phyloP scores from a whole-genome alignment of 257 asterid species.

The Haberlea rhodopensis region DNA sequence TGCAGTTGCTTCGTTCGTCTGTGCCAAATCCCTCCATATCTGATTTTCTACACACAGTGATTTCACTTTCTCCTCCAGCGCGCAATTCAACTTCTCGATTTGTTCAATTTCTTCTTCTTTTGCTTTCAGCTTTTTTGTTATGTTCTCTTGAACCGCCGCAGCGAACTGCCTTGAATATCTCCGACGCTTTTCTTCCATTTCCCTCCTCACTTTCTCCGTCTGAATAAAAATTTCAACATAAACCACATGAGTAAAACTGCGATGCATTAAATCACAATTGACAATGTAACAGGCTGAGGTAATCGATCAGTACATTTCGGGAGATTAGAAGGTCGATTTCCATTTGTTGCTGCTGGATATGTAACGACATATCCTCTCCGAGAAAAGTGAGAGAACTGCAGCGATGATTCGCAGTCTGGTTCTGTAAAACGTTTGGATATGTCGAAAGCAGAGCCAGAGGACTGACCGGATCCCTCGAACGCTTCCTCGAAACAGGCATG shows the following conservation, averaged over 20 bases:
- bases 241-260: background rate
- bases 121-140: too few relatives aligned
- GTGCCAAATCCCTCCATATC: too few relatives aligned
- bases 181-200: slow-evolving; percentile 42
- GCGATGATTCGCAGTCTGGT: slow-evolving; percentile 24
- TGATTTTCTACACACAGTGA: slow-evolving; percentile 49
- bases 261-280: background rate
- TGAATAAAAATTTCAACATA: slow-evolving; percentile 13
- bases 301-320: slow-evolving; percentile 35
- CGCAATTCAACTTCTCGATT: slow-evolving; percentile 43
- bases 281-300: background rate
- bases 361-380: slow-evolving; percentile 58
- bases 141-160: too few relatives aligned
- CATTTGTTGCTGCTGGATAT: slow-evolving; percentile 57
- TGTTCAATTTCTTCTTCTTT: slow-evolving; percentile 37
- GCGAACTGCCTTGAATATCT: slow-evolving; percentile 36
- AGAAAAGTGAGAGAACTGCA: slow-evolving; percentile 47
- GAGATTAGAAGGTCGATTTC: slow-evolving; percentile 58
- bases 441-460: slow-evolving; percentile 30
- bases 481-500: too few relatives aligned
- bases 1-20: too few relatives aligned
- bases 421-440: slow-evolving; percentile 21
- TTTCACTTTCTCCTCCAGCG: slow-evolving; percentile 46
- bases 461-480: slow-evolving; percentile 41
- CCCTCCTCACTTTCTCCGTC: slow-evolving; percentile 46